Percentiles rank a stretch among this genome's conserved stretches.
Evolutionary conservation across 176 grass and related monocot genomes (phyloP).

Genomic region (Alopecurus myosuroides): DNA sequence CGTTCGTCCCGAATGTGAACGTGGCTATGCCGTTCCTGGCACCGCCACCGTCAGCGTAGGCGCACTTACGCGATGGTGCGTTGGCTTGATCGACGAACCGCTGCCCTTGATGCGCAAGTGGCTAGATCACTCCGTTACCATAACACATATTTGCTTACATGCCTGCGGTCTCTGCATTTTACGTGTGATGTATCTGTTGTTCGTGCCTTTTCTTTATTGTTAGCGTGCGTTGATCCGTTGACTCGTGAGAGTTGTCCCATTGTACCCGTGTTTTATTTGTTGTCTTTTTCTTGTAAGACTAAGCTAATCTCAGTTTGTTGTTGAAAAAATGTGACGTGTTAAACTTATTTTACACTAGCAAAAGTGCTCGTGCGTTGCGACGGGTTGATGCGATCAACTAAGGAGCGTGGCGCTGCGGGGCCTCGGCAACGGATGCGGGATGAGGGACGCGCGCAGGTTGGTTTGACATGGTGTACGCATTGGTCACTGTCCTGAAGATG

Average conservation of each 20-base stretch:
- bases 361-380: too few species aligned
- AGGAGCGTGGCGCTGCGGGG: too few species aligned
- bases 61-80: neutral
- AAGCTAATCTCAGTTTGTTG: neutral
- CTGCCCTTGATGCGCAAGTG: neutral
- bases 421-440: too few species aligned
- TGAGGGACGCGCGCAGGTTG: too few species aligned
- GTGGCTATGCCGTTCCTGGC: slow-evolving; percentile 16
- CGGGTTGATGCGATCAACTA: too few species aligned
- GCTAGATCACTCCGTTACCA: neutral
- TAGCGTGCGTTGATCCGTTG: too few species aligned
- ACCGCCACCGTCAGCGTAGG: slow-evolving; percentile 16
- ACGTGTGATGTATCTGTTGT: neutral
- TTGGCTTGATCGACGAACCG: neutral
- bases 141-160: neutral
- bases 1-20: slow-evolving; percentile 6
- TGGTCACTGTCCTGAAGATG: too few species aligned
- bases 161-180: neutral
- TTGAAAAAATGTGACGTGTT: neutral
- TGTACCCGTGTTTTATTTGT: neutral
- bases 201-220: neutral
- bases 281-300: neutral
- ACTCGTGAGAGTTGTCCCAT: neutral
- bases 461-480: too few species aligned
- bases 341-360: too few species aligned